phyloP scores from a whole-genome alignment of 129 eudicot genomes.

The Artemisia argyi region DNA sequence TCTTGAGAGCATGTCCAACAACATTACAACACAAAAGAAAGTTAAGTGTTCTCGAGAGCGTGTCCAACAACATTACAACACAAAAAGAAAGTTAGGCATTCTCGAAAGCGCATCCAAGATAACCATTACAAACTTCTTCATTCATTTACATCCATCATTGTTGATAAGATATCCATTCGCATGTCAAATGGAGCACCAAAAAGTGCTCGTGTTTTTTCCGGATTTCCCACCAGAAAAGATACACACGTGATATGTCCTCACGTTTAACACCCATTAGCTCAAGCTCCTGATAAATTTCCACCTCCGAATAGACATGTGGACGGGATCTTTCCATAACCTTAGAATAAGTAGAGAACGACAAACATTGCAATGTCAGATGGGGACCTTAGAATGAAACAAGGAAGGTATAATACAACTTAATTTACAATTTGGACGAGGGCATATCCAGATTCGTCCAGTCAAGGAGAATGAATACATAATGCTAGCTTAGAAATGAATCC shows the following conservation, averaged over 20 bases:
- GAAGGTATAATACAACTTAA: neutral
- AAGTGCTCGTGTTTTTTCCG: neutral
- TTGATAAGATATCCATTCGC: neutral
- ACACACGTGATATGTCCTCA: neutral
- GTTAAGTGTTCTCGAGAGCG: too few species aligned
- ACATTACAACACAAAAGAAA: too few species aligned
- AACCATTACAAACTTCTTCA: neutral
- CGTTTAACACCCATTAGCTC: neutral
- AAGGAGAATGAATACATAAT: neutral
- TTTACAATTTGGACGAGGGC: neutral
- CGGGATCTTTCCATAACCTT: constrained; percentile 13
- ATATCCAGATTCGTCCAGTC: neutral
- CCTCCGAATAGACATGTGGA: constrained; percentile 1
- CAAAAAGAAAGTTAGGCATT: too few species aligned
- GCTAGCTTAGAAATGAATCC: neutral
- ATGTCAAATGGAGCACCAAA: neutral
- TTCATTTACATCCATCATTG: neutral
- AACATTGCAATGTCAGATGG: neutral
- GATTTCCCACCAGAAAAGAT: constrained; percentile 1
- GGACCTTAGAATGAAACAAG: neutral
- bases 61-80: too few species aligned
- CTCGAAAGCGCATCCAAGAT: too few species aligned
- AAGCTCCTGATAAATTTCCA: neutral
- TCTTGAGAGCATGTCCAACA: too few species aligned
- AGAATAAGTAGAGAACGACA: neutral